phyloP scores from a whole-genome alignment of 2,329 filamentous ascomycete species.

The Endoconidiophora laricicola region DNA sequence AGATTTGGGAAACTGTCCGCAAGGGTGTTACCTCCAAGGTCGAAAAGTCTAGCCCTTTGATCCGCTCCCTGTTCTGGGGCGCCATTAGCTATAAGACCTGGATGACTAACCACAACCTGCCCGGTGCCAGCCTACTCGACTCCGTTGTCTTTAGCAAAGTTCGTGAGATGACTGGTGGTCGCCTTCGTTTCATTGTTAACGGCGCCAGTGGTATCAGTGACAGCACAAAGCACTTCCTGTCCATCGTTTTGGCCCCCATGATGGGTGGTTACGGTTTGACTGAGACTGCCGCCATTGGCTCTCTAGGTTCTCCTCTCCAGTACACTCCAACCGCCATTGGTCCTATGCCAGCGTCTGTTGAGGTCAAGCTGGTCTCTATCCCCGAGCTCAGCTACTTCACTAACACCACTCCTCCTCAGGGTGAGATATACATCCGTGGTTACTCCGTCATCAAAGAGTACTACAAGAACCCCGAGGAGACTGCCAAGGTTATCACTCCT shows the following conservation, averaged over 20 bases:
- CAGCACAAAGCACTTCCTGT: conserved; percentile 80
- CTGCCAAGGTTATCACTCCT: conserved; percentile 54
- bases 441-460: conserved; percentile 60
- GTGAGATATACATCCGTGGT: conserved; percentile 83
- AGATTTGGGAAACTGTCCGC: conserved; percentile 93
- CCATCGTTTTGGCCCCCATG: conserved; percentile 86
- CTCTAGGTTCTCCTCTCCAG: conserved; percentile 67
- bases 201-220: conserved; percentile 81
- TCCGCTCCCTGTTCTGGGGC: conserved; percentile 62
- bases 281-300: conserved; percentile 74
- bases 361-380: conserved; percentile 84
- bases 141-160: conserved; percentile 81
- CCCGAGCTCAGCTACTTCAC: conserved; percentile 74
- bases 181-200: conserved; percentile 80
- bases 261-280: conserved; percentile 87
- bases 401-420: conserved; percentile 62
- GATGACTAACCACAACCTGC: conserved; percentile 41
- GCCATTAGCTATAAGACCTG: conserved; percentile 43
- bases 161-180: conserved; percentile 75
- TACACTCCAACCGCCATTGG: conserved; percentile 68
- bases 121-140: conserved; percentile 57
- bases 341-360: conserved; percentile 57
- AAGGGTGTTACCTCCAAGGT: conserved; percentile 81
- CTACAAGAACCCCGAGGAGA: conserved; percentile 75
- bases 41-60: conserved; percentile 50